A percentile compares a stretch with the other conserved stretches of the same genome.
These are phyloP conservation scores for Ramaria sp. DNA, from an alignment of 768 basidiomycete species.

Conservation along the genomic window DNA sequence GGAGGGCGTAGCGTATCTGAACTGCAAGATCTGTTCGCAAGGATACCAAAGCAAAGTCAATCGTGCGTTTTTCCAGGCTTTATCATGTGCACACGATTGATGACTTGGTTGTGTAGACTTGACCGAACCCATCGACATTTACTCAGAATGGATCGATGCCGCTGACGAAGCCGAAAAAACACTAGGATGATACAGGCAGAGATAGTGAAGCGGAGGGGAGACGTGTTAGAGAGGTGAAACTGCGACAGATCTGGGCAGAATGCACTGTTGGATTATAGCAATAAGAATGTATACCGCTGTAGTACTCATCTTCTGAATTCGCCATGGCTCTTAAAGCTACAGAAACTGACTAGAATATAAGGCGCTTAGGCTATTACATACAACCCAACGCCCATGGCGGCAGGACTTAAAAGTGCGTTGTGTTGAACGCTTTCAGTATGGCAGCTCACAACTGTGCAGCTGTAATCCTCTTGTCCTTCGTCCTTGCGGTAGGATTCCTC, in stretches of 20 bases:
- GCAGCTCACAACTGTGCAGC: constrained; percentile 35
- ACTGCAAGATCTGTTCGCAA: constrained; percentile 80
- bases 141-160: constrained; percentile 87
- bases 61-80: constrained; percentile 36
- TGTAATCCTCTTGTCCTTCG: constrained; percentile 93
- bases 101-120: constrained; percentile 41
- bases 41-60: constrained; percentile 81
- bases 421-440: neutral
- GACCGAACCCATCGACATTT: constrained; percentile 81
- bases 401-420: constrained; percentile 60
- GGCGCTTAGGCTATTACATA: neutral
- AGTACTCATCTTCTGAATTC: too few relatives aligned
- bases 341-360: neutral
- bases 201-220: too few relatives aligned
- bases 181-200: neutral
- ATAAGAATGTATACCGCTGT: too few relatives aligned
- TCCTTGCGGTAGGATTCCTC: constrained; percentile 94
- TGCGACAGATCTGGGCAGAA: too few relatives aligned
- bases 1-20: constrained; percentile 70
- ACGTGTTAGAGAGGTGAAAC: too few relatives aligned
- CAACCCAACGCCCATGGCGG: constrained; percentile 30
- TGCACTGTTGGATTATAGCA: too few relatives aligned
- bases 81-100: neutral
- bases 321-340: too few relatives aligned
- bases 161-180: constrained; percentile 69